A percentile compares a stretch with the other conserved stretches of the same genome.
phyloP scores from a whole-genome alignment of 306 rosid species.

The Hylodesmum podocarpum region DNA sequence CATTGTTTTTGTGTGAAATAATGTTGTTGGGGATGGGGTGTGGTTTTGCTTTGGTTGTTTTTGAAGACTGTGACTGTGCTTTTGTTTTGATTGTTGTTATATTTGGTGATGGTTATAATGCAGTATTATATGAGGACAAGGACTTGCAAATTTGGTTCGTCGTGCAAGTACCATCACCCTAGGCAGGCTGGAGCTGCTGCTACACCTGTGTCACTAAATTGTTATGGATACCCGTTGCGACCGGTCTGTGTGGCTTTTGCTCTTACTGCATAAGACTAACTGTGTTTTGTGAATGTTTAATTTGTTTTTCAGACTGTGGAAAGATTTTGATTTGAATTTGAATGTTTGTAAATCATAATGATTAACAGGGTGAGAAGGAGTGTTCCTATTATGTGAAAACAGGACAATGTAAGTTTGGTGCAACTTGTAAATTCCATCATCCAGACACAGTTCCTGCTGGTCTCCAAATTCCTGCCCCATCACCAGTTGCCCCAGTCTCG shows the following conservation, averaged over 20 bases:
- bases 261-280: neutral
- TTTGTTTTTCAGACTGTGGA: slow-evolving; percentile 13
- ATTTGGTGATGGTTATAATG: slow-evolving; percentile 31
- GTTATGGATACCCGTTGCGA: slow-evolving; percentile 64
- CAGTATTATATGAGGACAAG: slow-evolving; percentile 91
- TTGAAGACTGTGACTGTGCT: neutral
- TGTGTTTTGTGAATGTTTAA: neutral
- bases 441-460: slow-evolving; percentile 83
- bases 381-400: slow-evolving; percentile 93
- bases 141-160: slow-evolving; percentile 77
- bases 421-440: slow-evolving; percentile 92
- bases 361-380: slow-evolving; percentile 88
- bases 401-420: slow-evolving; percentile 93
- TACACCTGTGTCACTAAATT: slow-evolving; percentile 56
- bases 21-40: slow-evolving; percentile 12
- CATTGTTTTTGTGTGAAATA: slow-evolving; percentile 8
- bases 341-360: slow-evolving; percentile 31
- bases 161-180: slow-evolving; percentile 94
- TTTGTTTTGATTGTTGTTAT: slow-evolving; percentile 30
- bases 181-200: slow-evolving; percentile 62
- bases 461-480: slow-evolving; percentile 55
- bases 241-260: slow-evolving; percentile 47
- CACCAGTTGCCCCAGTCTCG: slow-evolving; percentile 54
- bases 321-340: slow-evolving; percentile 9
- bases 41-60: slow-evolving; percentile 17